A percentile compares a stretch with the other conserved stretches of the same genome.
Conservation (phyloP, 345 rosid species). For the Moricandia moricandioides region DNA sequence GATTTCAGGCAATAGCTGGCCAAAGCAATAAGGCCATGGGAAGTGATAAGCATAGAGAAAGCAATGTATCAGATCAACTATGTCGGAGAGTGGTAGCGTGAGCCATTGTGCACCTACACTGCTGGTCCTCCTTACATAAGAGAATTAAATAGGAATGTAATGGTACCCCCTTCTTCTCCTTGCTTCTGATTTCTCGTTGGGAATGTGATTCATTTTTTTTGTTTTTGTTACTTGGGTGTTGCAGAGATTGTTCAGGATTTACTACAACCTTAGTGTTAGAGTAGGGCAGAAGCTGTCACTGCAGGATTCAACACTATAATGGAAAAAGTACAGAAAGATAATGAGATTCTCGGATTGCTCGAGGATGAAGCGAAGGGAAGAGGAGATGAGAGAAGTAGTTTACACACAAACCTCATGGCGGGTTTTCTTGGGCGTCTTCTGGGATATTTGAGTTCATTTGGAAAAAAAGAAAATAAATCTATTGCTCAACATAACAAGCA, state of each 20-base stretch:
- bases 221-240: no score
- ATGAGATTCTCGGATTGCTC: no score
- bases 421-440: not conserved
- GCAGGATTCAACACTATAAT: no score
- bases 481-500: not conserved
- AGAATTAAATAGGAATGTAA: constrained; percentile 59
- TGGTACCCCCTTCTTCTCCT: constrained; percentile 34
- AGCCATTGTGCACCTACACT: constrained; percentile 47
- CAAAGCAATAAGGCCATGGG: constrained; percentile 82
- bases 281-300: no score
- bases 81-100: constrained; percentile 78
- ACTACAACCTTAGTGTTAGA: no score
- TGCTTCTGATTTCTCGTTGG: constrained; percentile 10
- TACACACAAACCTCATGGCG: not conserved
- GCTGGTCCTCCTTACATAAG: constrained; percentile 78
- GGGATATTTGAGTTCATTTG: not conserved
- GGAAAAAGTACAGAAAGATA: no score
- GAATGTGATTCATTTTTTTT: no score
- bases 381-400: not conserved
- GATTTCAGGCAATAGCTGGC: constrained; percentile 51
- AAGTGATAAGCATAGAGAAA: constrained; percentile 82
- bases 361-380: no score
- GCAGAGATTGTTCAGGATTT: no score
- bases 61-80: constrained; percentile 89
- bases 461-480: no score